Evolutionary conservation across 345 rosid genomes (phyloP).

Genomic region (Eucalyptus shirleyi): DNA sequence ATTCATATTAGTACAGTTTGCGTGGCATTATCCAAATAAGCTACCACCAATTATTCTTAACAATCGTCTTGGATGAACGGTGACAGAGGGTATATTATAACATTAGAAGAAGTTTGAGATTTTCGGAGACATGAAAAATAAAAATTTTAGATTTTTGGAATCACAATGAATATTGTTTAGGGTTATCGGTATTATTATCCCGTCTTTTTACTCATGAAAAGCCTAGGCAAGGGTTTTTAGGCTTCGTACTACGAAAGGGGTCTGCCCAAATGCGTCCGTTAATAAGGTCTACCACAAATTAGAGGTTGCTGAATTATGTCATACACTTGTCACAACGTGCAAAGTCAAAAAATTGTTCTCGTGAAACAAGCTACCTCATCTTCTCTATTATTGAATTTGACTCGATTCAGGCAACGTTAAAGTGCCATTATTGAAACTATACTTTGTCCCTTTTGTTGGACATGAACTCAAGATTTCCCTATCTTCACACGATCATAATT

Average conservation of each 20-base stretch:
- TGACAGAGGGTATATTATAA: neutral
- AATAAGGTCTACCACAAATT: neutral
- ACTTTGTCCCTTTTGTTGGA: neutral
- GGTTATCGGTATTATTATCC: neutral
- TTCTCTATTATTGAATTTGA: neutral
- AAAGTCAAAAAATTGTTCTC: neutral
- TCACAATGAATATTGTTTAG: neutral
- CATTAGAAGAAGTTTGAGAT: neutral
- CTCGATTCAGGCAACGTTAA: neutral
- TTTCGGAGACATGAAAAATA: neutral
- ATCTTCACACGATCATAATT: neutral
- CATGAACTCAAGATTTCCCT: neutral
- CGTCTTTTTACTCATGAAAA: neutral
- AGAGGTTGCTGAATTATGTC: neutral
- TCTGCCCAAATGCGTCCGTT: neutral
- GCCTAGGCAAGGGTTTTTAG: neutral
- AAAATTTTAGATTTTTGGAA: neutral
- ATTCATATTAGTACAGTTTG: accelerated
- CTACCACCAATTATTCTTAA: neutral
- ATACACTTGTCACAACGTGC: neutral
- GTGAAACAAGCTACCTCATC: neutral
- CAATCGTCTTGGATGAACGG: neutral
- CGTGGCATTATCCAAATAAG: neutral
- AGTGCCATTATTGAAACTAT: neutral
- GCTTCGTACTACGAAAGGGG: neutral